Conservation (phyloP, 2,329 filamentous ascomycete species). For the Calycina marina region DNA sequence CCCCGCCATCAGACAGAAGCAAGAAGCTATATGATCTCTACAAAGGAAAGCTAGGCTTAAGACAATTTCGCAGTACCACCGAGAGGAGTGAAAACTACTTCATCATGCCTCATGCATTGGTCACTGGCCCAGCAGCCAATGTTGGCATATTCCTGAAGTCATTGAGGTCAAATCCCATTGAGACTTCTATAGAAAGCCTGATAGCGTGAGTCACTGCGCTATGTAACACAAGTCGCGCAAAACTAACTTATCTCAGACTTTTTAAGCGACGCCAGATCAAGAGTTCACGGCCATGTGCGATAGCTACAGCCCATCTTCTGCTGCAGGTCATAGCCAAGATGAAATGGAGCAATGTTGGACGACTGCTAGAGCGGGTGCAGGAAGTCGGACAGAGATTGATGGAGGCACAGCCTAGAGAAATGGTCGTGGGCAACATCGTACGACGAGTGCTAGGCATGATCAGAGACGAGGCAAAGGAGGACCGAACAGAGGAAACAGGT, state of each 20-base stretch:
- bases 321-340: conserved; percentile 73
- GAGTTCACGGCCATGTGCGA: conserved; percentile 75
- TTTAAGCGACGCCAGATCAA: conserved; percentile 84
- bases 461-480: conserved; percentile 77
- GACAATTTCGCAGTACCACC: no score
- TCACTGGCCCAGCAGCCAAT: conserved; percentile 50
- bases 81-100: no score
- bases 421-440: conserved; percentile 89
- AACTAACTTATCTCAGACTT: conserved; percentile 32
- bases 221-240: no score
- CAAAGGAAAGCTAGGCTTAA: no score
- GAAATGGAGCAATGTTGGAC: conserved; percentile 61
- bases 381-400: conserved; percentile 61
- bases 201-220: conserved; percentile 48
- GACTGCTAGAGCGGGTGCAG: conserved; percentile 68
- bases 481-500: conserved; percentile 34
- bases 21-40: no score
- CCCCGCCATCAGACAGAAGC: no score
- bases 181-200: conserved; percentile 70
- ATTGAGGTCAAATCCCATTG: conserved; percentile 59
- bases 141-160: conserved; percentile 67
- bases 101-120: no score
- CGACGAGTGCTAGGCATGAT: conserved; percentile 81
- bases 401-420: conserved; percentile 75
- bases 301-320: conserved; percentile 80